These are phyloP conservation scores for Cryptococcus sp. DNA, from an alignment of 1,284 basidiomycete genomes.

Conservation along the genomic window DNA sequence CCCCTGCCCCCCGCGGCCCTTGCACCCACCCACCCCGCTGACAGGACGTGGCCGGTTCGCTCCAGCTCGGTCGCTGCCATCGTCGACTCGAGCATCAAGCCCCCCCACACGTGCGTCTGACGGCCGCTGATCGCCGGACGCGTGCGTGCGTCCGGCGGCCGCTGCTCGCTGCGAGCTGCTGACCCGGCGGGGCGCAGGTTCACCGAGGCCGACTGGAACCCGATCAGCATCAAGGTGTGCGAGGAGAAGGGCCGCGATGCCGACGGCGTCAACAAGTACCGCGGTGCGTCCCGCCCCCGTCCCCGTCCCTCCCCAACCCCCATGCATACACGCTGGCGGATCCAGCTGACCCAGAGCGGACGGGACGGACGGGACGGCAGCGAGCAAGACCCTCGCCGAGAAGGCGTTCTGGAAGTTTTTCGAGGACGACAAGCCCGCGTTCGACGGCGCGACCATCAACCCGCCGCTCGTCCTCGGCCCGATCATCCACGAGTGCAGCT, in stretches of 20 bases:
- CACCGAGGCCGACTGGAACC: conserved; percentile 61
- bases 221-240: conserved; percentile 52
- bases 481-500: conserved; percentile 56
- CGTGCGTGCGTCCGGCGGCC: not conserved
- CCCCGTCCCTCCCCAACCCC: not conserved
- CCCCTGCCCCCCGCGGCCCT: too few species aligned
- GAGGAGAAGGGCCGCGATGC: conserved; percentile 61
- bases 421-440: conserved; percentile 57
- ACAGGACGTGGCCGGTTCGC: too few species aligned
- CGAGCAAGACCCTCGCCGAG: conserved; percentile 66
- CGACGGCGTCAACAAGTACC: conserved; percentile 45
- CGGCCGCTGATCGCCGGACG: not conserved
- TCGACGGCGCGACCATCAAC: conserved; percentile 59
- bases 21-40: too few species aligned
- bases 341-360: too few species aligned
- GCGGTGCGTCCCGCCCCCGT: conserved; percentile 12
- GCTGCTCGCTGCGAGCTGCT: too few species aligned
- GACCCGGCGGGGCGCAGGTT: too few species aligned
- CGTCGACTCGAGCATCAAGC: conserved; percentile 26
- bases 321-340: not conserved
- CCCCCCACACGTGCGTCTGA: conserved; percentile 10
- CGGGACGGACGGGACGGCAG: too few species aligned
- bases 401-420: conserved; percentile 56
- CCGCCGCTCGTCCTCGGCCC: conserved; percentile 56
- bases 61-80: conserved; percentile 58